These are phyloP conservation scores for Hyaloscypha hepaticicola DNA, from an alignment of 495 filamentous ascomycete species.

Conservation along the genomic window DNA sequence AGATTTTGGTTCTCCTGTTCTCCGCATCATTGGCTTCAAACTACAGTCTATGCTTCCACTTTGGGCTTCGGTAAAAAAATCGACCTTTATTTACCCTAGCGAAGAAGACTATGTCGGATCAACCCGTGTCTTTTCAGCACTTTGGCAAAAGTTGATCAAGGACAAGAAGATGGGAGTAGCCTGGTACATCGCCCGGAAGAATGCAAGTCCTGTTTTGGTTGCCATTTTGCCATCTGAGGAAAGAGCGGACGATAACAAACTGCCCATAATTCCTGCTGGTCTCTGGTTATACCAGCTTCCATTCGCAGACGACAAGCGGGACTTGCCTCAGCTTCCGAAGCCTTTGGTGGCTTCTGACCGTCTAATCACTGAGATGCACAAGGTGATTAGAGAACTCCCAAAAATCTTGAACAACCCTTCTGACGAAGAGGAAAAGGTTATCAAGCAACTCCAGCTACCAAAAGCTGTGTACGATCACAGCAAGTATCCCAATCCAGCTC, in stretches of 20 bases:
- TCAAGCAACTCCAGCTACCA: slow-evolving; percentile 88
- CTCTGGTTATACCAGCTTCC: slow-evolving; percentile 89
- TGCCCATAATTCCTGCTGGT: slow-evolving; percentile 66
- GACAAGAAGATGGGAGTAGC: slow-evolving; percentile 77
- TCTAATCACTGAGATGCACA: slow-evolving; percentile 77
- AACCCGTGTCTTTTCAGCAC: slow-evolving; percentile 85
- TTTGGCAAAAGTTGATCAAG: slow-evolving; percentile 82
- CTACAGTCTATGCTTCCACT: slow-evolving; percentile 68
- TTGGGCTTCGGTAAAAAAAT: slow-evolving; percentile 83
- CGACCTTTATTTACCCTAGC: slow-evolving; percentile 91
- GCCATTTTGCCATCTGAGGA: slow-evolving; percentile 77
- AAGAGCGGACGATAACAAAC: slow-evolving; percentile 52
- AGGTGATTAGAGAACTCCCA: slow-evolving; percentile 79
- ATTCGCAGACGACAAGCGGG: slow-evolving; percentile 86
- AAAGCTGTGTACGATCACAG: slow-evolving; percentile 77
- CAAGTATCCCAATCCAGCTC: slow-evolving; percentile 89
- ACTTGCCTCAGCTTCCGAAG: slow-evolving; percentile 52
- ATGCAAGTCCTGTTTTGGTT: slow-evolving; percentile 72
- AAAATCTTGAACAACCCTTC: neutral
- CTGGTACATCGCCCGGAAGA: slow-evolving; percentile 85
- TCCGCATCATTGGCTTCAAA: slow-evolving; percentile 96
- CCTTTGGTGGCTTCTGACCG: slow-evolving; percentile 63
- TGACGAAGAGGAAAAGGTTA: slow-evolving; percentile 43
- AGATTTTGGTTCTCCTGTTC: slow-evolving; percentile 74
- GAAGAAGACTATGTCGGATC: slow-evolving; percentile 89